Conservation (phyloP, 768 basidiomycete genomes). For the Hemileccinum rubropunctum region DNA sequence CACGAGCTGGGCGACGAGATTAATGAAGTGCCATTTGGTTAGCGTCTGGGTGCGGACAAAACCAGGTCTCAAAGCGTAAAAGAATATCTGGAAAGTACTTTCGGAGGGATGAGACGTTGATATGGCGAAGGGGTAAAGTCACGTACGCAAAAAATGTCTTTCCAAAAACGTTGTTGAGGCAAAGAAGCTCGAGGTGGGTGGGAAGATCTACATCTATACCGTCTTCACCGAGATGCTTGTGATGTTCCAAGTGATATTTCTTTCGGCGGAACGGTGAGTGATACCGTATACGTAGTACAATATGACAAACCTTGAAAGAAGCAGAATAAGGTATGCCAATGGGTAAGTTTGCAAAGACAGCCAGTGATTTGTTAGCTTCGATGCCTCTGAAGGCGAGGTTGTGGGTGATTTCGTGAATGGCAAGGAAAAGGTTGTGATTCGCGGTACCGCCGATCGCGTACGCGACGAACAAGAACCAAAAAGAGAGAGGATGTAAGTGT, state of each 20-base stretch:
- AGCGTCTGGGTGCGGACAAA: slow-evolving; percentile 82
- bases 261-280: slow-evolving; percentile 27
- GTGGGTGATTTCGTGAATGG: slow-evolving; percentile 98
- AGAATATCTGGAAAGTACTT: slow-evolving; percentile 96
- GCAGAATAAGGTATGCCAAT: slow-evolving; percentile 95
- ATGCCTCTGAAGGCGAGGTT: slow-evolving; percentile 90
- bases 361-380: slow-evolving; percentile 78
- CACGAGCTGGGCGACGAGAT: slow-evolving; percentile 63
- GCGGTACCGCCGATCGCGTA: slow-evolving; percentile 91
- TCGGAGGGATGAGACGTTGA: slow-evolving; percentile 4
- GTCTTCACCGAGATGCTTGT: slow-evolving; percentile 94
- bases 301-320: slow-evolving; percentile 77
- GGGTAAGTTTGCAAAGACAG: slow-evolving; percentile 88
- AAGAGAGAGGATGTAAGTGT: slow-evolving; percentile 64
- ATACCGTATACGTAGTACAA: not conserved
- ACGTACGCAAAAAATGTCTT: slow-evolving; percentile 96
- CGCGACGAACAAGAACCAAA: slow-evolving; percentile 69
- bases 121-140: not conserved
- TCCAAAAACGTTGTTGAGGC: slow-evolving; percentile 92
- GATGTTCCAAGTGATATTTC: slow-evolving; percentile 95
- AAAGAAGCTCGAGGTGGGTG: slow-evolving; percentile 76
- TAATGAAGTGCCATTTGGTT: slow-evolving; percentile 83
- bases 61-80: slow-evolving; percentile 95
- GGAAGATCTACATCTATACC: slow-evolving; percentile 96
- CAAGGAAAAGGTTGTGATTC: slow-evolving; percentile 97